Evolutionary conservation across 768 basidiomycete genomes (phyloP).

Genomic region (Suillus lakei): DNA sequence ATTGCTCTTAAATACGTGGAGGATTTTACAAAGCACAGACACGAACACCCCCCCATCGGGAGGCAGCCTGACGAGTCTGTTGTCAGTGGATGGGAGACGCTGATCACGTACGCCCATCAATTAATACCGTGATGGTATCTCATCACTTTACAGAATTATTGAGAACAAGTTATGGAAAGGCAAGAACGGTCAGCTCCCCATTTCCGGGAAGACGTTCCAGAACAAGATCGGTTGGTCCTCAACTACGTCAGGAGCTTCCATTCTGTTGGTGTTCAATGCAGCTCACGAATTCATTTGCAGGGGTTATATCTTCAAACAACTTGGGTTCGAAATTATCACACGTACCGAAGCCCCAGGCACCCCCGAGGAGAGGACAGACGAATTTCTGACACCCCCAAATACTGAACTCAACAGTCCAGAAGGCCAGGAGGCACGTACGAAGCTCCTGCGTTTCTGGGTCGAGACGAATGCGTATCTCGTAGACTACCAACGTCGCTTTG

Average conservation of each 20-base stretch:
- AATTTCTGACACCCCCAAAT: conserved; percentile 56
- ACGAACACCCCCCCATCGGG: conserved; percentile 57
- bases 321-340: conserved; percentile 42
- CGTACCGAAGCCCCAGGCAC: conserved; percentile 23
- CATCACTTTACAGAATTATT: conserved; percentile 54
- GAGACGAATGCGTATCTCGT: conserved; percentile 71
- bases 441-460: conserved; percentile 80
- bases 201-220: conserved; percentile 59
- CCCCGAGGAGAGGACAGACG: conserved; percentile 31
- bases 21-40: conserved; percentile 66
- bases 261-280: conserved; percentile 7
- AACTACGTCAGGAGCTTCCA: conserved; percentile 51
- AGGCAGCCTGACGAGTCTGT: conserved; percentile 60
- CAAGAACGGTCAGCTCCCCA: conserved; percentile 61
- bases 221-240: conserved; percentile 69
- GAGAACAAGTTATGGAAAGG: conserved; percentile 80
- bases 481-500: conserved; percentile 55
- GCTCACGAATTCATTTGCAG: conserved; percentile 32
- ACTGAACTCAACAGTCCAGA: conserved; percentile 50
- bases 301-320: conserved; percentile 42
- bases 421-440: conserved; percentile 59
- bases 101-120: conserved; percentile 58
- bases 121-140: background rate
- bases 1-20: conserved; percentile 66
- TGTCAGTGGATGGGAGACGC: conserved; percentile 65